Conservation (phyloP, 2,329 filamentous ascomycete genomes). For the Scedosporium boydii region DNA sequence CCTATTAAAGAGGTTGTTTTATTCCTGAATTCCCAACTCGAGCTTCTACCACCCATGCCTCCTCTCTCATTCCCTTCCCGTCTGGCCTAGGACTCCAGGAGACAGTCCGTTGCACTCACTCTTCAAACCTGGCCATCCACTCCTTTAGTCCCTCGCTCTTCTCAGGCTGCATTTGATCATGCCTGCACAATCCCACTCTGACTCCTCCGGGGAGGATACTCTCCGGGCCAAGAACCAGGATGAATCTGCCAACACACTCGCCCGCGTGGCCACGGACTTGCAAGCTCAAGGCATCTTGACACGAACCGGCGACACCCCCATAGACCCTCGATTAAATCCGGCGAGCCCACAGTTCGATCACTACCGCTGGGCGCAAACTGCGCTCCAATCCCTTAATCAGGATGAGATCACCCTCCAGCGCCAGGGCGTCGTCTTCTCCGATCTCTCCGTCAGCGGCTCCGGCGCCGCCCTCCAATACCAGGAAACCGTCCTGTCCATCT, state of each 20-base stretch:
- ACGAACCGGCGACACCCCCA: neutral
- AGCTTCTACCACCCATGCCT: too few species aligned
- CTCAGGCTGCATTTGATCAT: neutral
- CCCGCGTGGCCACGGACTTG: neutral
- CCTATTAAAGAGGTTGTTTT: too few species aligned
- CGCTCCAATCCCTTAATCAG: constrained; percentile 10
- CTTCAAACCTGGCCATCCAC: too few species aligned
- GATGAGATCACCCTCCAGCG: constrained; percentile 43
- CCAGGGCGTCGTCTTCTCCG: constrained; percentile 54
- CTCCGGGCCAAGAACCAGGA: neutral
- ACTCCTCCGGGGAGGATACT: neutral
- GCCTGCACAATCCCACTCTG: neutral
- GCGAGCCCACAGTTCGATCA: neutral
- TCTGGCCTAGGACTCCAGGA: too few species aligned
- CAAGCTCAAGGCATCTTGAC: neutral
- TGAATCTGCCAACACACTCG: neutral
- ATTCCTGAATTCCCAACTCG: too few species aligned
- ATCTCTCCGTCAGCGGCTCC: constrained; percentile 57
- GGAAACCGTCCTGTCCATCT: constrained; percentile 50
- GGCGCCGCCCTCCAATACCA: constrained; percentile 60
- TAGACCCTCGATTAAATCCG: neutral
- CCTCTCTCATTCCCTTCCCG: too few species aligned
- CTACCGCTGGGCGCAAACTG: neutral
- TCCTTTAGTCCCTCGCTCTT: neutral
- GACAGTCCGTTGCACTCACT: too few species aligned